phyloP scores from a whole-genome alignment of 2,329 filamentous ascomycete genomes.

The Phaeoacremonium minimum region DNA sequence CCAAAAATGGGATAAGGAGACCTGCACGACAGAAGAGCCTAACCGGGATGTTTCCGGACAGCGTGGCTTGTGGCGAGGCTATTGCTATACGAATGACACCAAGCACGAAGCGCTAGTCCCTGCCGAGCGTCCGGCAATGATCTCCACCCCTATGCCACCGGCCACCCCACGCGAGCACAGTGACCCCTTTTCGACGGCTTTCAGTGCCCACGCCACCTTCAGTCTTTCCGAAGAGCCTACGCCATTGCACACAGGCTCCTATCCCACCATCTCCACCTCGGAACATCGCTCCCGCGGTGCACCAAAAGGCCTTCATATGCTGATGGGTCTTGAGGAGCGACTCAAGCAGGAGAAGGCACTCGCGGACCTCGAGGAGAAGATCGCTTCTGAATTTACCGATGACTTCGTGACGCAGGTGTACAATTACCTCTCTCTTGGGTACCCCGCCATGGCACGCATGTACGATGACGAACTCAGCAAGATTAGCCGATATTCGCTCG shows the following conservation, averaged over 20 bases:
- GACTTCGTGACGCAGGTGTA: conserved; percentile 91
- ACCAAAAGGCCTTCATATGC: conserved; percentile 41
- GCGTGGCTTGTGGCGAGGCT: conserved; percentile 73
- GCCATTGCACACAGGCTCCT: conserved; percentile 1
- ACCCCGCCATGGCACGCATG: conserved; percentile 75
- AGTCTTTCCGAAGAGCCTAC: conserved; percentile 36
- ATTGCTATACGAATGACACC: conserved; percentile 45
- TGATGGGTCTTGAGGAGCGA: conserved; percentile 47
- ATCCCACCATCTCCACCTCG: conserved; percentile 2
- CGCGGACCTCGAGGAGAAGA: conserved; percentile 48
- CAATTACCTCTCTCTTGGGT: conserved; percentile 92
- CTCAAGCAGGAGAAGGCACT: conserved; percentile 44
- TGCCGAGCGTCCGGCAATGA: conserved; percentile 41
- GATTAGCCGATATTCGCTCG: conserved; percentile 67
- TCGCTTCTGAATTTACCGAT: conserved; percentile 69
- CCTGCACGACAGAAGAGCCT: conserved; percentile 37
- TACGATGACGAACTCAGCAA: conserved; percentile 84
- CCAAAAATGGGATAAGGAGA: conserved; percentile 53
- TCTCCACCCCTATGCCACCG: conserved; percentile 43
- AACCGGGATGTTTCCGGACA: conserved; percentile 53
- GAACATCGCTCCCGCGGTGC: conserved; percentile 14
- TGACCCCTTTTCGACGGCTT: conserved; percentile 38
- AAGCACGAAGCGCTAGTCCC: conserved; percentile 31
- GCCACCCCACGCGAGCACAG: conserved; percentile 24
- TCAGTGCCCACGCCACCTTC: conserved; percentile 22